phyloP scores from a whole-genome alignment of 2,329 filamentous ascomycete species.

The Trichophyton mentagrophytes region DNA sequence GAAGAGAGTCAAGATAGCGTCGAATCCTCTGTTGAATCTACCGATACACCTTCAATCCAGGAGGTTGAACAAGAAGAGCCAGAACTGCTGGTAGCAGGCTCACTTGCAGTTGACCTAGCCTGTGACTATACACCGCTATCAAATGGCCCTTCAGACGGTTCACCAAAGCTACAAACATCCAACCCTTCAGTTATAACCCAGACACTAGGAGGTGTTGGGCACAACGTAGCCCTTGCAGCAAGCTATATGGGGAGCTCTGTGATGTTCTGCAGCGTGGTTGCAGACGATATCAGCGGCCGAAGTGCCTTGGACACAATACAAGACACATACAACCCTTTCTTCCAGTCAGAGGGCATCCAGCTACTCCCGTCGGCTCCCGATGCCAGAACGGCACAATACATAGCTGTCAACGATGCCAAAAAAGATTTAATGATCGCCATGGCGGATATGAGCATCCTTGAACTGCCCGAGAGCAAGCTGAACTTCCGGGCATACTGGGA shows the following conservation, averaged over 20 bases:
- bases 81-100: conserved; percentile 79
- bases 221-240: conserved; percentile 79
- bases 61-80: conserved; percentile 20
- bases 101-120: conserved; percentile 72
- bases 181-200: conserved; percentile 73
- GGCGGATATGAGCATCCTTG: conserved; percentile 86
- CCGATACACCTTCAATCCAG: background rate
- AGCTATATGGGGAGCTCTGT: conserved; percentile 56
- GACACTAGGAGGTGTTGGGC: conserved; percentile 78
- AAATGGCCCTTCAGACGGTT: conserved; percentile 20
- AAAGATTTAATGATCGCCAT: conserved; percentile 84
- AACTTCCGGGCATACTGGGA: conserved; percentile 47
- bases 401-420: conserved; percentile 71
- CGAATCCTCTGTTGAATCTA: background rate
- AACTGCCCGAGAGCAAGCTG: conserved; percentile 30
- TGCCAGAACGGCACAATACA: conserved; percentile 73
- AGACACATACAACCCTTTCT: conserved; percentile 44
- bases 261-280: conserved; percentile 66
- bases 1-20: background rate
- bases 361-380: conserved; percentile 40
- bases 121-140: conserved; percentile 57
- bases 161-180: conserved; percentile 55
- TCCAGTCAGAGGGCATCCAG: conserved; percentile 53
- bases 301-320: conserved; percentile 55
- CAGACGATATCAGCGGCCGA: conserved; percentile 64